Conservation (phyloP, 1,284 basidiomycete genomes). For the Wolfiporia cocos region DNA sequence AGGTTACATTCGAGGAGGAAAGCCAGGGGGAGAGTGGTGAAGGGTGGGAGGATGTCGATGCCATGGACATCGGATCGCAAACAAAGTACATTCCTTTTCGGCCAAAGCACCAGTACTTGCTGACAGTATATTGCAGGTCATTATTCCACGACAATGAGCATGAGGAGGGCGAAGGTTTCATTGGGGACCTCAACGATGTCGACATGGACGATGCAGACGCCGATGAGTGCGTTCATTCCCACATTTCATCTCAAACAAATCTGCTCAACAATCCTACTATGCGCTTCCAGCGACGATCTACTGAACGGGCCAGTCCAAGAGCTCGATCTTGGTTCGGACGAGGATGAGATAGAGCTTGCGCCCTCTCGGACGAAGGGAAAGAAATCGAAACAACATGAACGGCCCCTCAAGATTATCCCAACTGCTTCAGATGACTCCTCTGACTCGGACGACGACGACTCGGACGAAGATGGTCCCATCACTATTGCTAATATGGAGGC, state of each 20-base stretch:
- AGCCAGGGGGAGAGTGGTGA: constrained; percentile 32
- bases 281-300: constrained; percentile 29
- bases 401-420: constrained; percentile 44
- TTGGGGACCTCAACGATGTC: constrained; percentile 43
- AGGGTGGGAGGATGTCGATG: constrained; percentile 63
- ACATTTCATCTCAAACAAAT: no score
- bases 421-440: constrained; percentile 41
- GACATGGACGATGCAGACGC: constrained; percentile 36
- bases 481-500: constrained; percentile 77
- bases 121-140: constrained; percentile 26
- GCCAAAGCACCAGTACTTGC: constrained; percentile 3
- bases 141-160: constrained; percentile 47
- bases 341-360: constrained; percentile 30
- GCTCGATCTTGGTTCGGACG: constrained; percentile 65
- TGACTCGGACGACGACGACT: constrained; percentile 48
- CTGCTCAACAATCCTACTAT: constrained; percentile 5
- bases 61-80: constrained; percentile 35
- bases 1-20: constrained; percentile 21
- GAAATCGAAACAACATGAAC: constrained; percentile 48
- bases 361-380: constrained; percentile 32
- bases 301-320: constrained; percentile 52
- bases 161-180: constrained; percentile 35
- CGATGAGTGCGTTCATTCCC: constrained; percentile 21
- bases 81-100: constrained; percentile 34
- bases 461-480: constrained; percentile 50